A percentile compares a stretch with the other conserved stretches of the same genome.
These are phyloP conservation scores for Tulasnella sp. DNA, from an alignment of 768 basidiomycete species.

Conservation along the genomic window DNA sequence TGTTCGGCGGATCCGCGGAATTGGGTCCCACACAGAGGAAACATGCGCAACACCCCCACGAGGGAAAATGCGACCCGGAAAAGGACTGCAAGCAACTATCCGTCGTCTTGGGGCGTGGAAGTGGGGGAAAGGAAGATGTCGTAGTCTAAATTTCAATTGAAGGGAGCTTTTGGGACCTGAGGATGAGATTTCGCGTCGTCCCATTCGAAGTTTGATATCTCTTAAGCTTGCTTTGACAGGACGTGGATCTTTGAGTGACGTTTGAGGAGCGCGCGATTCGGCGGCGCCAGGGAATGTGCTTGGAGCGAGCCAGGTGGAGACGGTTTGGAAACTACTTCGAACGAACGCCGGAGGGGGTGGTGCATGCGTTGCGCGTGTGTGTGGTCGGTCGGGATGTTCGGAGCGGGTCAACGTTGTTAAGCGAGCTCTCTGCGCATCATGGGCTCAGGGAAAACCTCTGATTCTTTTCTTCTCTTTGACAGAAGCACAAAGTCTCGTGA, in stretches of 20 bases:
- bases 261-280: neutral
- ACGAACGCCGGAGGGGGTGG: neutral
- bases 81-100: neutral
- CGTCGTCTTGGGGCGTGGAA: neutral
- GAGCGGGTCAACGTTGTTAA: neutral
- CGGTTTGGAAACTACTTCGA: neutral
- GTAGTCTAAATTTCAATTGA: conserved; percentile 4
- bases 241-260: too few relatives aligned
- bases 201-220: neutral
- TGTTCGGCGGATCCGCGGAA: neutral
- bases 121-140: neutral
- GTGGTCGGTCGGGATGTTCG: neutral
- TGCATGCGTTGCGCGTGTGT: neutral
- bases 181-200: neutral
- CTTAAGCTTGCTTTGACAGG: neutral
- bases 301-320: neutral
- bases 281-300: neutral
- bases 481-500: neutral
- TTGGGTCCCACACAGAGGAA: neutral
- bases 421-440: neutral
- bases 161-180: neutral
- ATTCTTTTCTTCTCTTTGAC: neutral
- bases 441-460: neutral
- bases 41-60: neutral
- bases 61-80: neutral